phyloP scores from a whole-genome alignment of 192 early-diverging fungal species.

The Coemansia asiatica region DNA sequence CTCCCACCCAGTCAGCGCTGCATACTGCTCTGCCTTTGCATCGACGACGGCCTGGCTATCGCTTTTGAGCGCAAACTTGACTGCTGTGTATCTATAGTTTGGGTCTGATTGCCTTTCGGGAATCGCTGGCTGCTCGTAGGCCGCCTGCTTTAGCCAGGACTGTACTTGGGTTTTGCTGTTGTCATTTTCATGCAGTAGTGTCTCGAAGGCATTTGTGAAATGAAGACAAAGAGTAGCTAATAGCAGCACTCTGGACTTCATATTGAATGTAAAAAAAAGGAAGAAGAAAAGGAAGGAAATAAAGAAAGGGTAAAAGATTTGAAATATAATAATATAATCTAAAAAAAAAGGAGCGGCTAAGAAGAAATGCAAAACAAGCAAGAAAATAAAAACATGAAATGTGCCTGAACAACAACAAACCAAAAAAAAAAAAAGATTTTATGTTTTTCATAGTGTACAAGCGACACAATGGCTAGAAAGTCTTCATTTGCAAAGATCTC shows the following conservation, averaged over 20 bases:
- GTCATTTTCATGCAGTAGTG: not conserved
- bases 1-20: conserved; percentile 34
- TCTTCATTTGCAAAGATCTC: no score
- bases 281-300: conserved; percentile 1
- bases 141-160: conserved; percentile 25
- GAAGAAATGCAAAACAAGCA: not conserved
- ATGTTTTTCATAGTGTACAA: not conserved
- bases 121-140: conserved; percentile 15
- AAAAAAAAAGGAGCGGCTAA: no score
- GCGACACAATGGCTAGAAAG: not conserved
- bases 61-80: conserved; percentile 25
- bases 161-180: conserved; percentile 5
- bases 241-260: conserved; percentile 14
- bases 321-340: no score
- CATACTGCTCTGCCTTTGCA: conserved; percentile 22
- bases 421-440: not conserved
- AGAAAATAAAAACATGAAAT: not conserved
- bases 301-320: no score
- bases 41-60: conserved; percentile 10
- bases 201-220: not conserved
- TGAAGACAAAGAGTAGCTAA: conserved; percentile 1
- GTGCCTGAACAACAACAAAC: no score
- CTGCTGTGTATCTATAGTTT: conserved; percentile 31
- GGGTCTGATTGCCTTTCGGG: conserved; percentile 31
- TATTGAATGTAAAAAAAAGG: not conserved